Percentiles rank a stretch among this genome's conserved stretches.
These are phyloP conservation scores for Glycine tomentella DNA, from an alignment of 306 rosid species.

Conservation along the genomic window DNA sequence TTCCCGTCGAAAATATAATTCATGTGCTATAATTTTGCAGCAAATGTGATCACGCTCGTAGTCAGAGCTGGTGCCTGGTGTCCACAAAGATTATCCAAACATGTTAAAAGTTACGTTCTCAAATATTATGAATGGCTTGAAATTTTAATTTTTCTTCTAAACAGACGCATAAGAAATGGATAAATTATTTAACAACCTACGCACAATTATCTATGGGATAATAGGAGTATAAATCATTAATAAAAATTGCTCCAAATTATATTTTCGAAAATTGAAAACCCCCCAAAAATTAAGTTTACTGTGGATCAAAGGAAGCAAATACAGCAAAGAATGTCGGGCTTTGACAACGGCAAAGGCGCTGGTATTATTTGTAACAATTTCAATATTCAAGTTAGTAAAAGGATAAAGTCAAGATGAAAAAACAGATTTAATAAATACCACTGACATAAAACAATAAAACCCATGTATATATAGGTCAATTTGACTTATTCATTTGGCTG, in stretches of 20 bases:
- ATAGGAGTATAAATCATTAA: neutral
- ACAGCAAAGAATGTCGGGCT: neutral
- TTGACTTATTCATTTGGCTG: neutral
- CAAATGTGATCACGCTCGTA: constrained; percentile 24
- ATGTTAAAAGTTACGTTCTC: neutral
- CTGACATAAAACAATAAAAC: neutral
- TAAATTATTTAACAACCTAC: neutral
- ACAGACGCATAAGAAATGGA: neutral
- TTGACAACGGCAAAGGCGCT: neutral
- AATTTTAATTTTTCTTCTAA: neutral
- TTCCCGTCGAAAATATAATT: constrained; percentile 3
- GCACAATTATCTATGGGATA: neutral
- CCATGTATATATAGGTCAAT: neutral
- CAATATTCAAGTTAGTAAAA: neutral
- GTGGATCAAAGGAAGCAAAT: neutral
- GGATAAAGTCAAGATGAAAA: too few relatives aligned
- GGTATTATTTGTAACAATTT: neutral
- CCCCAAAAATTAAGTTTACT: neutral
- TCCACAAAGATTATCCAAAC: neutral
- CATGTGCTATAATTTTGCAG: neutral
- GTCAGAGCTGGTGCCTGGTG: constrained; percentile 10
- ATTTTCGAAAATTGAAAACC: neutral
- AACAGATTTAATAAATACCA: neutral
- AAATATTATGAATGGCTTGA: neutral
- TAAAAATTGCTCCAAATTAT: neutral